Base-by-base conservation (phyloP, 768 basidiomycete genomes). In the Suillus paluster region DNA sequence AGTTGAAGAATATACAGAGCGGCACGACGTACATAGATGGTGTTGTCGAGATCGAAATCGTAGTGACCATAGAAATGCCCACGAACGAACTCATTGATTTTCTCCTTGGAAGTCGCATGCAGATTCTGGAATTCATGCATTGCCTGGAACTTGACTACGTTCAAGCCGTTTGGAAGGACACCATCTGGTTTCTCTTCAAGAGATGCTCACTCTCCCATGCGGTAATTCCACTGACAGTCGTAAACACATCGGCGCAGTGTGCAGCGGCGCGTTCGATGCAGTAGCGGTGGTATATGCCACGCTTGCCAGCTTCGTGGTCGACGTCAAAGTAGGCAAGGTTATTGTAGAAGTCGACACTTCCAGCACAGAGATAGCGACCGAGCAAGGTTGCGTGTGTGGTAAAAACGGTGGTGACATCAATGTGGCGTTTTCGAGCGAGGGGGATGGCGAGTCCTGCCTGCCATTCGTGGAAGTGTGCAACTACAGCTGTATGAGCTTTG, bases 391-490 rank as follows among this genome's bases (percentile, higher is more conserved):
- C 97, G 74, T 99, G 97, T 36, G 97, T 99, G 21, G 97, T 99
- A 79, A 99, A 99, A 69, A 99, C 91, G 73, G 97, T 99, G 48
- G 97, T 98, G 66, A 99, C 90, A 78, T 99, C 97, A 72, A 99
- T 90, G 73, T 97, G 96, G 57, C 97, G 86, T 78, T 97, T 99
- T 66, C 97, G 84, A 77, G 94, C 97, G 15, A 99, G 84, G 9
- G 94, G 90, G 60, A 98, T 97, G 27, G 96, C 94, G 50, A 97
- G 87, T 49, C 97, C 96, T 10, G 95, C 97, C 74, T 99, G 97
- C 97, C 97, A 99, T 77, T 99, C 97, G 76, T 99, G 97, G 81
- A 99, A 97, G 77, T 99, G 97, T 66, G 95, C 96, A 61, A 99
- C 84, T 68, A 99, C 93, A 19, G 96, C 95, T 6, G 88, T 92